Evolutionary conservation across 169 alveolate genomes (phyloP).

Genomic region (Plasmodium vinckei): DNA sequence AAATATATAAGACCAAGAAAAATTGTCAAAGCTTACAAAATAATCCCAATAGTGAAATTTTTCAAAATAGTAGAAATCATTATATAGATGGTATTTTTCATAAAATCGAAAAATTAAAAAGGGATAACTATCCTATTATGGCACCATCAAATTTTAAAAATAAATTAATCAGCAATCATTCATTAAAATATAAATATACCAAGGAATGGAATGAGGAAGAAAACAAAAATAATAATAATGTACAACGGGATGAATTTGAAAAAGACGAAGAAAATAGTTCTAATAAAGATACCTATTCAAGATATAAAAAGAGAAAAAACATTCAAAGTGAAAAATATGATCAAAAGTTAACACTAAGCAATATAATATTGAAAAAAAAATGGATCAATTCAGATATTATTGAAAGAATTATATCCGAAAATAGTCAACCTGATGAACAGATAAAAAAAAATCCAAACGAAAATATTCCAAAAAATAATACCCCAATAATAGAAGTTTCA

Average conservation of each 20-base stretch:
- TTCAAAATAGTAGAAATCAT: neutral
- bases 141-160: neutral
- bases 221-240: neutral
- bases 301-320: neutral
- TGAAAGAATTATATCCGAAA: constrained; percentile 13
- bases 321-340: neutral
- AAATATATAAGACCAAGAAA: neutral
- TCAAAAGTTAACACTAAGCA: constrained; percentile 4
- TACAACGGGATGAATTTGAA: neutral
- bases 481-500: neutral
- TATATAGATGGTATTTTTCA: neutral
- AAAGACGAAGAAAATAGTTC: neutral
- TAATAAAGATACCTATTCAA: neutral
- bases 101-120: neutral
- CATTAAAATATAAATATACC: neutral
- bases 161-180: neutral
- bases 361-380: neutral
- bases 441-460: neutral
- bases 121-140: neutral
- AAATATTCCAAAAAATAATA: neutral
- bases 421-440: neutral
- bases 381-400: neutral
- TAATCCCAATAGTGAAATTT: no score
- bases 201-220: neutral
- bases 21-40: no score